Evolutionary conservation across 2,329 filamentous ascomycete genomes (phyloP).

Genomic region (Phaeomoniella chlamydospora): DNA sequence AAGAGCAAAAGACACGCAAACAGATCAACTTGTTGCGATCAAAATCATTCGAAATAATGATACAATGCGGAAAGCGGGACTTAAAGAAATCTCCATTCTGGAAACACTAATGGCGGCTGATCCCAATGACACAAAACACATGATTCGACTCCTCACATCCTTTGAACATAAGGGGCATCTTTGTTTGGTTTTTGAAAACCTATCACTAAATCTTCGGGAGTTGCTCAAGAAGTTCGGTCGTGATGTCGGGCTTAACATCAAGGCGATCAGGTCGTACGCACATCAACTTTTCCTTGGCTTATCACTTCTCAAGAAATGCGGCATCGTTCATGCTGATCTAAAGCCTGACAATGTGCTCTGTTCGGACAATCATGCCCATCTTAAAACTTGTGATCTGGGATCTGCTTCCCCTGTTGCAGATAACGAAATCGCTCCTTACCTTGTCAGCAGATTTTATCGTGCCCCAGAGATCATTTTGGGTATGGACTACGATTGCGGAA

Average conservation of each 20-base stretch:
- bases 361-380: slow-evolving; percentile 64
- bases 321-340: slow-evolving; percentile 87
- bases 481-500: slow-evolving; percentile 86
- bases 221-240: slow-evolving; percentile 92
- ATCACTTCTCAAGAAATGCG: slow-evolving; percentile 76
- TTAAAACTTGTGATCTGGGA: slow-evolving; percentile 93
- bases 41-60: slow-evolving; percentile 98
- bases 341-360: slow-evolving; percentile 97
- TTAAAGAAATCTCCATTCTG: slow-evolving; percentile 88
- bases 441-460: slow-evolving; percentile 93
- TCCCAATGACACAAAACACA: slow-evolving; percentile 76
- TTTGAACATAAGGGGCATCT: slow-evolving; percentile 94
- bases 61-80: slow-evolving; percentile 75
- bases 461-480: slow-evolving; percentile 94
- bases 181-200: slow-evolving; percentile 92
- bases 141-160: slow-evolving; percentile 71
- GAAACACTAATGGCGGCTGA: slow-evolving; percentile 77
- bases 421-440: slow-evolving; percentile 83
- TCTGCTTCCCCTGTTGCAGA: slow-evolving; percentile 89
- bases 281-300: slow-evolving; percentile 89
- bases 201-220: slow-evolving; percentile 82
- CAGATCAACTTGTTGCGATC: slow-evolving; percentile 70
- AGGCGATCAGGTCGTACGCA: slow-evolving; percentile 75
- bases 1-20: slow-evolving; percentile 64
- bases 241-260: slow-evolving; percentile 80